Conservation (phyloP, 306 rosid species). For the Cicer pinnatifidum region DNA sequence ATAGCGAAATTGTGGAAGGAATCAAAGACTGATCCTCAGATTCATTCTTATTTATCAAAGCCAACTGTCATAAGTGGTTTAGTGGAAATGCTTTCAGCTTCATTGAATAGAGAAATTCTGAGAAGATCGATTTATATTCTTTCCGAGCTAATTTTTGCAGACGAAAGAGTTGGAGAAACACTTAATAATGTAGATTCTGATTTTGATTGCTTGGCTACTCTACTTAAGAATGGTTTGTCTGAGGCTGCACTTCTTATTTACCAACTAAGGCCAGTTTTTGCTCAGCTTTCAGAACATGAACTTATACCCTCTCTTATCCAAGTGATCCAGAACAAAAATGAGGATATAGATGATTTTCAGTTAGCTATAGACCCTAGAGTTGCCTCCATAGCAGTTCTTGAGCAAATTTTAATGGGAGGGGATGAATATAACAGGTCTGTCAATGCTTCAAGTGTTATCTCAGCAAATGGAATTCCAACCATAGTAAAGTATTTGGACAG, state of each 20-base stretch:
- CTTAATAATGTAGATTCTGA: conserved; percentile 85
- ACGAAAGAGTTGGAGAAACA: conserved; percentile 73
- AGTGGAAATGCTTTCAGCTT: conserved; percentile 80
- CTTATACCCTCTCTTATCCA: conserved; percentile 70
- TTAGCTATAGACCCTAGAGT: conserved; percentile 73
- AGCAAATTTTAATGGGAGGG: conserved; percentile 79
- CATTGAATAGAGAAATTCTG: conserved; percentile 66
- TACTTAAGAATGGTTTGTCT: conserved; percentile 74
- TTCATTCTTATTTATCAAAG: conserved; percentile 72
- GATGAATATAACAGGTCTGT: conserved; percentile 73
- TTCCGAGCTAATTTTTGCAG: conserved; percentile 66
- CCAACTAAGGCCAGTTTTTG: conserved; percentile 71
- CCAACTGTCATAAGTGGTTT: conserved; percentile 77
- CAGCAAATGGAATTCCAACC: conserved; percentile 77
- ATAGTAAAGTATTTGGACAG: conserved; percentile 62
- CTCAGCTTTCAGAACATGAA: conserved; percentile 74
- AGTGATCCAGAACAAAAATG: conserved; percentile 58
- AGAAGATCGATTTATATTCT: conserved; percentile 77
- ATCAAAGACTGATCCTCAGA: conserved; percentile 69
- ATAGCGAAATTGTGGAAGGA: conserved; percentile 82
- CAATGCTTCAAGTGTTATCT: conserved; percentile 67
- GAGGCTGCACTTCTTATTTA: conserved; percentile 86
- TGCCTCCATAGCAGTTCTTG: conserved; percentile 75
- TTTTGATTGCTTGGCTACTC: conserved; percentile 79
- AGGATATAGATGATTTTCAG: conserved; percentile 62